Evolutionary conservation across 768 basidiomycete genomes (phyloP), one percentile per base, ranked within the genome.

Genomic region (Royoungia palumana): DNA sequence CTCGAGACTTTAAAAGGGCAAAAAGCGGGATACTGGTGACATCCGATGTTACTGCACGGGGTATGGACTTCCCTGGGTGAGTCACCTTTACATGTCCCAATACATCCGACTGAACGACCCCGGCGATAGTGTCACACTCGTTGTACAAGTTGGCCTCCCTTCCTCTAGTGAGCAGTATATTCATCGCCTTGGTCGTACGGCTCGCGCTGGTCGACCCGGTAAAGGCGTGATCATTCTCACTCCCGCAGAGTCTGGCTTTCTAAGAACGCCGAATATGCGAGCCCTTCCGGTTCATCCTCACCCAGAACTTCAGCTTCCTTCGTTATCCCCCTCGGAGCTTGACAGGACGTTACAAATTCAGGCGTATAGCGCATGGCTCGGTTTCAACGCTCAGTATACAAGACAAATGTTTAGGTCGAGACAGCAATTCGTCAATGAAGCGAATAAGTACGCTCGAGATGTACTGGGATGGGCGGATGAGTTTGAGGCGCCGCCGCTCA

Each of bases 121-220:
- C 21, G 14, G 42, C 28, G 43, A 22, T 54, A 78, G 79, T 16
- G 80, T 86, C 7, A 80, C 82, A 0, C 71, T 77, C 1, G 77
- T 86, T 38, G 57, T 83, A 7, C 83, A 86, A 60, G 63, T 82
- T 47, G 83, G 82, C 50, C 75, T 87, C 54, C 87, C 87, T 12
- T 76, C 80, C 0, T 77, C 82, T 47, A 74, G 80, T 21, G 87
- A 88, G 58, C 86, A 88, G 61, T 89, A 89, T 66, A 82, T 89
- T 47, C 87, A 89, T 58, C 79, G 87, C 19, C 81, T 89, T 7
- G 87, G 87, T 13, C 79, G 87, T 40, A 89, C 87, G 16, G 87
- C 87, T 11, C 80, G 87, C 37, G 87, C 87, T 0, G 87, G 87
- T 6, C 70, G 79, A 39, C 70, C 75, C 6, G 85, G 87, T 0